A percentile compares a stretch with the other conserved stretches of the same genome.
Conservation (phyloP, 371 early-diverging fungal species). For the Mortierella sp. region DNA sequence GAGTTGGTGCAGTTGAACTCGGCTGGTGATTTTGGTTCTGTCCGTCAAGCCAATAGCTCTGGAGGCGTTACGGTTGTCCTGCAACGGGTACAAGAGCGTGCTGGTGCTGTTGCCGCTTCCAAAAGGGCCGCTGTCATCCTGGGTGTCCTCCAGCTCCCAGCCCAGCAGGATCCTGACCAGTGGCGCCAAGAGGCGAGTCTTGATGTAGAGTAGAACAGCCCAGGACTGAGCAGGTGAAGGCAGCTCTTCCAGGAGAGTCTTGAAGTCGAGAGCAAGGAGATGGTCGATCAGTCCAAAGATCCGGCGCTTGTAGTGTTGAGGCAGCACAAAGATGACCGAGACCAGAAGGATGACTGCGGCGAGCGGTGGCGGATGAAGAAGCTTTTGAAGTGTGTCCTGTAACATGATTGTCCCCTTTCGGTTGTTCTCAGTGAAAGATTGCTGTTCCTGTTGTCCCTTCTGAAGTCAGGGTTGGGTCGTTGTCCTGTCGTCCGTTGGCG, state of each 20-base stretch:
- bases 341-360: slow-evolving; percentile 29
- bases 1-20: slow-evolving; percentile 40
- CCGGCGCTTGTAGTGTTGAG: slow-evolving; percentile 26
- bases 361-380: slow-evolving; percentile 39
- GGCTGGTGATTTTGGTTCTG: slow-evolving; percentile 47
- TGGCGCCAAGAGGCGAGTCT: slow-evolving; percentile 23
- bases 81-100: not conserved
- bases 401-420: slow-evolving; percentile 12
- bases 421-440: not conserved
- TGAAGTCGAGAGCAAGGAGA: slow-evolving; percentile 26
- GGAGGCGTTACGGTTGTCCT: slow-evolving; percentile 31
- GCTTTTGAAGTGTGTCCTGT: slow-evolving; percentile 41
- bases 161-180: slow-evolving; percentile 40
- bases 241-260: slow-evolving; percentile 14
- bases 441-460: not conserved
- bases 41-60: slow-evolving; percentile 10
- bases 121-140: not conserved
- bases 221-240: slow-evolving; percentile 18
- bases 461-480: not conserved
- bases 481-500: not conserved
- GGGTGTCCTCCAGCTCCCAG: slow-evolving; percentile 31
- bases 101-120: not conserved
- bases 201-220: slow-evolving; percentile 13
- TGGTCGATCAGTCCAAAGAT: slow-evolving; percentile 19
- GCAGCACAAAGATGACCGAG: slow-evolving; percentile 26